Evolutionary conservation across 2,329 filamentous ascomycete species (phyloP), one percentile per base, ranked within the genome.

Genomic region (Apiospora aurea): DNA sequence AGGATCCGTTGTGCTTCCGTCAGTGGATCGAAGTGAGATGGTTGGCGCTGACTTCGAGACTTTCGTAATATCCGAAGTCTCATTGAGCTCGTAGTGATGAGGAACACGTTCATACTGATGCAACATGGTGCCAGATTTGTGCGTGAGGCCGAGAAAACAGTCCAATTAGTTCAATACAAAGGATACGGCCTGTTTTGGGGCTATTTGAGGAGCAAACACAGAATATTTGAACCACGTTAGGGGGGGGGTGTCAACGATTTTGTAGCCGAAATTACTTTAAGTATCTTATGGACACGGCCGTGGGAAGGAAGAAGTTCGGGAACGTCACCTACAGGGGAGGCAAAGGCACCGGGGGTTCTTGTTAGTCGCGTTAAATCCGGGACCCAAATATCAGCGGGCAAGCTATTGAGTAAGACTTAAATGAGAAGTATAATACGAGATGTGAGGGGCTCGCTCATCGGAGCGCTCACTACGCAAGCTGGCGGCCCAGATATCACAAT

Each of bases 21-120:
- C 81, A 24, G 75, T 78, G 7, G 84, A 86, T 61, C 80, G 80
- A 46, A 90, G 82, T 61, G 82, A 77, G 7, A 89, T 75, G 0
- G 77, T 77, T 7, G 77, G 74, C 67, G 76, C 70, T 21, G 74
- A 69, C 64, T 76, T 70, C 13, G 71, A 70, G 4, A 49, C 47
- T 6, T 43, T 38, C 24, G 66, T 41, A 26, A 13, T 71, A 34
- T 64, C 51, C 11, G 51, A 49, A 1, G 67, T 29, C 21, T 74
- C 72, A 26, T 74, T 72, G 47, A 78, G 68, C 66, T 72, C 72
- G 72, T 80, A 81, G 51, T 74, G 71, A 21, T 76, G 73, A 18
- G 79, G 79, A 2, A 79, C 76, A 53, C 73, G 69, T 77, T 74
- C 72, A 73, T 72, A 70, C 73, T 74, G 72, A 71, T 70, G 16